Evolutionary conservation across 495 filamentous ascomycete genomes (phyloP), one percentile per base, ranked within the genome.

Genomic region (Cairneyella variabilis): DNA sequence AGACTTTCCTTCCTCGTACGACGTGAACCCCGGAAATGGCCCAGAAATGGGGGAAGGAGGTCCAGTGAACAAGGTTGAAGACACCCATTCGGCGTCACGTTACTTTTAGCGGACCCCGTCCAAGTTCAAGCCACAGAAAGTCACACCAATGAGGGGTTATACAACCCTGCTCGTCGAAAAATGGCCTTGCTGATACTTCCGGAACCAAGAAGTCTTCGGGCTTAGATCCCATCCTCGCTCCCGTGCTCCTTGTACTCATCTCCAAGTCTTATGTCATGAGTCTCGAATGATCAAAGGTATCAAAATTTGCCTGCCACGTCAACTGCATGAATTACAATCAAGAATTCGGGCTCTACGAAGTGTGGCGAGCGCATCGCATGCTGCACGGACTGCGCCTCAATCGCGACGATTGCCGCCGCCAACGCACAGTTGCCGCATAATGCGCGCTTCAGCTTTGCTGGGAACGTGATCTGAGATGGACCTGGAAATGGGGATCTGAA

Each of bases 1-100:
- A 34, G 30, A 14, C 4, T 38, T 37, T 40, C 37, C 17, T 9
- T 8, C 5, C 17, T 40, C 11, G 37, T 40, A 20, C 37, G 10
- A 40, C 37, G 17, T 40, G 37, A n/a, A n/a, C n/a, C n/a, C n/a
- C n/a, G n/a, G n/a, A n/a, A n/a, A n/a, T n/a, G n/a, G n/a, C n/a
- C n/a, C 28, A 14, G 6, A 32, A 7, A 14, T 32, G 28, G 14
- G 14, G 28, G 28, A 14, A 14, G 14, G 28, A 14, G 26, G 27
- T n/a, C 20, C 26, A 18, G 9, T 7, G 43, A 14, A 30, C 40
- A 51, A 3, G 46, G 44, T 34, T 48, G 5, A 41, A 7, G 16
- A 54, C 51, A 59, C 59, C 59, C 27, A 20, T 44, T 62, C 51
- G 39, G 21, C 40, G 39, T 62, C 59, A 62, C 59, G 59, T 59